Evolutionary conservation across 306 rosid species (phyloP).

Genomic region (Bauhinia variegata): DNA sequence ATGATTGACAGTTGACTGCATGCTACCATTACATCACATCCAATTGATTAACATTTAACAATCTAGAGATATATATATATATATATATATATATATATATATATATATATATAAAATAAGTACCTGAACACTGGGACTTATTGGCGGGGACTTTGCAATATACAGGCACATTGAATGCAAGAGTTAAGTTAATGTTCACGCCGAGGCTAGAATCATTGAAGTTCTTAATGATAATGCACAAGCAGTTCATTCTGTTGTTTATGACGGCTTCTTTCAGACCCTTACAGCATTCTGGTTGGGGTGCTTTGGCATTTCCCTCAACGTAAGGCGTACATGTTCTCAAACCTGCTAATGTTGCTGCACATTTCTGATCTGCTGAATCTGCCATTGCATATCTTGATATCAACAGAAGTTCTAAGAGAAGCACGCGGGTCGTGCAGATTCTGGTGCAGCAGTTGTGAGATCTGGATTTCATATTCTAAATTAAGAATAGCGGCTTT

Average conservation of each 20-base stretch:
- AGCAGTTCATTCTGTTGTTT: conserved; percentile 45
- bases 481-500: no score
- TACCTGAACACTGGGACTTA: conserved; percentile 57
- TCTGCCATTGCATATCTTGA: conserved; percentile 31
- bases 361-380: conserved; percentile 44
- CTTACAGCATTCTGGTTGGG: conserved; percentile 56
- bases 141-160: conserved; percentile 52
- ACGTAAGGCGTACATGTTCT: conserved; percentile 60
- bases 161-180: conserved; percentile 50
- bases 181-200: conserved; percentile 51
- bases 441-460: background rate
- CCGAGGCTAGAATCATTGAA: conserved; percentile 50
- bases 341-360: conserved; percentile 43
- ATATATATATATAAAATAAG: no score
- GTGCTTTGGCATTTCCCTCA: conserved; percentile 51
- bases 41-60: no score
- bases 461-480: background rate
- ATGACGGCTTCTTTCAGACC: conserved; percentile 52
- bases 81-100: no score
- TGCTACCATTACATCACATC: no score
- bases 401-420: background rate
- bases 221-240: conserved; percentile 50
- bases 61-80: no score
- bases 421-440: background rate
- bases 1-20: no score